Evolutionary conservation across 768 basidiomycete species (phyloP).

Genomic region (Pilatotrama ljubarskyi): DNA sequence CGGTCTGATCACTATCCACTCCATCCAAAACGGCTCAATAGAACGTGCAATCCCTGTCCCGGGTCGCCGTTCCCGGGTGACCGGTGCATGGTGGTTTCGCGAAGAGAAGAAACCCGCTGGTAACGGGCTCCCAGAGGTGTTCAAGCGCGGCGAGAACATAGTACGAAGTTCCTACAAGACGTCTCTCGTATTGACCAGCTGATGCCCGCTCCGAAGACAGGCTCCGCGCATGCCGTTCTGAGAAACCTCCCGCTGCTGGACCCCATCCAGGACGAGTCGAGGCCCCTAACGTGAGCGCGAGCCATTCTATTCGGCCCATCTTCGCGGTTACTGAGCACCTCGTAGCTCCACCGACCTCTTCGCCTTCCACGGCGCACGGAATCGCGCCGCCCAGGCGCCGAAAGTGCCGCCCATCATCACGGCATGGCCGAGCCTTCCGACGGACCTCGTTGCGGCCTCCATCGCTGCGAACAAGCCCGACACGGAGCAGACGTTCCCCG

Average conservation of each 20-base stretch:
- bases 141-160: slow-evolving; percentile 63
- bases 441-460: slow-evolving; percentile 58
- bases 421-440: slow-evolving; percentile 66
- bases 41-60: slow-evolving; percentile 47
- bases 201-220: slow-evolving; percentile 55
- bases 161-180: slow-evolving; percentile 40
- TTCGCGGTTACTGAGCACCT: slow-evolving; percentile 3
- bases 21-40: slow-evolving; percentile 72
- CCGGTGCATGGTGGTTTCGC: slow-evolving; percentile 74
- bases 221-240: slow-evolving; percentile 72
- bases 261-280: slow-evolving; percentile 62
- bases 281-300: slow-evolving; percentile 60
- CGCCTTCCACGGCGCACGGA: slow-evolving; percentile 73
- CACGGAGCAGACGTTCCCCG: slow-evolving; percentile 29
- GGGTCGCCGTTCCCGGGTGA: slow-evolving; percentile 34
- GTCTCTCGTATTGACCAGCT: neutral
- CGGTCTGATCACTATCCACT: slow-evolving; percentile 67
- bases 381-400: slow-evolving; percentile 43
- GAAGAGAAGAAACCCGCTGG: slow-evolving; percentile 43
- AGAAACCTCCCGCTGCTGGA: slow-evolving; percentile 72
- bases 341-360: slow-evolving; percentile 76
- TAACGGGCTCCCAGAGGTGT: slow-evolving; percentile 69
- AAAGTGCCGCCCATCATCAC: slow-evolving; percentile 60
- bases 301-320: neutral
- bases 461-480: slow-evolving; percentile 48